phyloP scores from a whole-genome alignment of 2,329 filamentous ascomycete species.

The Lecanicillium sp. region DNA sequence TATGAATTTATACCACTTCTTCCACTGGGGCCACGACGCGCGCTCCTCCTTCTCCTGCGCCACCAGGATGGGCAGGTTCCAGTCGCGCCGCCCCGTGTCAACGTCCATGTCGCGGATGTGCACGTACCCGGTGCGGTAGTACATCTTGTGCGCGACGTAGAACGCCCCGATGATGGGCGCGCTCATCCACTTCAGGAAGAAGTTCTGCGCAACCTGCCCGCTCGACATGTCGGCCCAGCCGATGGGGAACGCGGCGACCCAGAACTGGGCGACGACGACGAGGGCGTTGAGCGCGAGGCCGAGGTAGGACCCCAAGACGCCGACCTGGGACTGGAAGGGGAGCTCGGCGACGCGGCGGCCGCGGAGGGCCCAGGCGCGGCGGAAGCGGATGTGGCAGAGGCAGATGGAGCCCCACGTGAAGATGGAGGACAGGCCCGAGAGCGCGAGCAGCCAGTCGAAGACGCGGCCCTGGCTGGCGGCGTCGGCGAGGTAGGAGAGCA shows the following conservation, averaged over 20 bases:
- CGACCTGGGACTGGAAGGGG: slow-evolving; percentile 74
- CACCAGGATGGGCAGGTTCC: slow-evolving; percentile 73
- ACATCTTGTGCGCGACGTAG: slow-evolving; percentile 72
- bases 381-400: slow-evolving; percentile 88
- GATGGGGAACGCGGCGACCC: slow-evolving; percentile 75
- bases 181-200: slow-evolving; percentile 69
- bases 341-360: slow-evolving; percentile 70
- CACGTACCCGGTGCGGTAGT: slow-evolving; percentile 62
- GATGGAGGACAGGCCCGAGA: slow-evolving; percentile 66
- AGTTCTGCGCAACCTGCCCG: slow-evolving; percentile 50
- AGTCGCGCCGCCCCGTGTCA: slow-evolving; percentile 75
- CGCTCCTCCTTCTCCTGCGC: slow-evolving; percentile 74
- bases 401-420: slow-evolving; percentile 84
- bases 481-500: slow-evolving; percentile 72
- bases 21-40: slow-evolving; percentile 68
- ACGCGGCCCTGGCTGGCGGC: slow-evolving; percentile 53
- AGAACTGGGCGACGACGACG: slow-evolving; percentile 79
- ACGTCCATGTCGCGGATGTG: slow-evolving; percentile 73
- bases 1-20: slow-evolving; percentile 66
- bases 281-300: slow-evolving; percentile 70
- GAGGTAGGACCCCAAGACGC: slow-evolving; percentile 72
- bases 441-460: slow-evolving; percentile 73
- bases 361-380: slow-evolving; percentile 64
- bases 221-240: slow-evolving; percentile 42
- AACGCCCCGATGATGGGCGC: slow-evolving; percentile 62